phyloP scores from a whole-genome alignment of 148 eudicot species.

The Chenopodium formosanum region DNA sequence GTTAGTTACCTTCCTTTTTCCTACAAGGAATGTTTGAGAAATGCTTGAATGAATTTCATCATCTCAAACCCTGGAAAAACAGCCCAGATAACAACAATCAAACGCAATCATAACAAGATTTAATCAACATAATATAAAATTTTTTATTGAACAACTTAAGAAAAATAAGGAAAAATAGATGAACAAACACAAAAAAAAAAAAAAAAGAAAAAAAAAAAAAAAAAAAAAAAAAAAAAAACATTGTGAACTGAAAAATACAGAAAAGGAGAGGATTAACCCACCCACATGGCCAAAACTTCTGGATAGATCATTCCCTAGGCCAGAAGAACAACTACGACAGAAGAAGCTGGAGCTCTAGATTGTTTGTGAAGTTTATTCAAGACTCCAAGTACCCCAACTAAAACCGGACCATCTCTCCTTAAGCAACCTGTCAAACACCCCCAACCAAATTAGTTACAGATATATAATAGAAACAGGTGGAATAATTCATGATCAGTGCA shows the following conservation, averaged over 20 bases:
- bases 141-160: not conserved
- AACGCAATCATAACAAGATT: too few species aligned
- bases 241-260: not conserved
- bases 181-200: not conserved
- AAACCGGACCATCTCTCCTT: conserved; percentile 88
- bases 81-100: too few species aligned
- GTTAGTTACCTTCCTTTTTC: too few species aligned
- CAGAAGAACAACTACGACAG: conserved; percentile 84
- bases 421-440: conserved; percentile 59
- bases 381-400: conserved; percentile 92
- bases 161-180: not conserved
- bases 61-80: too few species aligned
- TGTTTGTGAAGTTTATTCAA: conserved; percentile 81
- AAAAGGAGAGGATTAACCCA: conserved; percentile 58
- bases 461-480: not conserved
- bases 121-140: too few species aligned
- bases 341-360: conserved; percentile 70
- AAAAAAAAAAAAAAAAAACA: too few species aligned
- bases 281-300: conserved; percentile 61
- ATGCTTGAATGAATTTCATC: too few species aligned
- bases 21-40: too few species aligned
- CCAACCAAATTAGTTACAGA: not conserved
- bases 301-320: conserved; percentile 93
- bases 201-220: too few species aligned
- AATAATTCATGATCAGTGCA: not conserved